phyloP scores from a whole-genome alignment of 2,329 filamentous ascomycete species.

The Periconia digitata region DNA sequence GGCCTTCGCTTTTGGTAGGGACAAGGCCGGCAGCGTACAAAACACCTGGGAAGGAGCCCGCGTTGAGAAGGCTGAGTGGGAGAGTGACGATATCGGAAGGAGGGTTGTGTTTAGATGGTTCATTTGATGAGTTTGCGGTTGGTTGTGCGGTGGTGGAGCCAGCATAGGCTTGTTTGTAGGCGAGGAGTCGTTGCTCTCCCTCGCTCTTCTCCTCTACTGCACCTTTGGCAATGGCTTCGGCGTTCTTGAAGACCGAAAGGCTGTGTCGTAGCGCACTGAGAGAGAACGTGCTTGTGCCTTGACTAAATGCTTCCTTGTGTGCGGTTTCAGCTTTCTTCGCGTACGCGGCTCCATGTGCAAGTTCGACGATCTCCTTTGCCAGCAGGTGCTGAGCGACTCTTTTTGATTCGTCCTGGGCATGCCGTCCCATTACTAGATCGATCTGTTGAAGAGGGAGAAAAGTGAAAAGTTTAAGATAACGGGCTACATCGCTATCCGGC shows the following conservation, averaged over 20 bases:
- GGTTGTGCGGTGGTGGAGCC: constrained; percentile 17
- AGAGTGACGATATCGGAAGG: constrained; percentile 60
- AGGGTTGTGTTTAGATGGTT: constrained; percentile 47
- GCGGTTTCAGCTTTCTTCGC: constrained; percentile 64
- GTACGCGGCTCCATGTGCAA: constrained; percentile 71
- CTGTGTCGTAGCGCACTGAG: constrained; percentile 26
- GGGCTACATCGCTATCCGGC: constrained; percentile 78
- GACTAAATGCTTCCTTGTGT: constrained; percentile 52
- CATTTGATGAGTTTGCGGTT: constrained; percentile 11
- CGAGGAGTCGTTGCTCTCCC: constrained; percentile 17
- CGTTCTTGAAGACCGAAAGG: constrained; percentile 10
- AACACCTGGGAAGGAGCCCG: constrained; percentile 60
- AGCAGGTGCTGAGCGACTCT: constrained; percentile 81
- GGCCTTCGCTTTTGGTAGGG: constrained; percentile 58
- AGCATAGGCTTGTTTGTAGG: constrained; percentile 31
- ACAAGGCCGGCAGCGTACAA: constrained; percentile 63
- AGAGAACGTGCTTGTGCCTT: constrained; percentile 33
- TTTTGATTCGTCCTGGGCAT: constrained; percentile 67
- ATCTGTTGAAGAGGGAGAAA: constrained; percentile 78
- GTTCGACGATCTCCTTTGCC: constrained; percentile 76
- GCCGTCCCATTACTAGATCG: constrained; percentile 64
- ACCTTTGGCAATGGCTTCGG: background rate
- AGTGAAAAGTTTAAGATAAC: constrained; percentile 84
- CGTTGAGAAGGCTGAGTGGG: constrained; percentile 58
- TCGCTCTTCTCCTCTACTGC: constrained; percentile 6